Base-by-base conservation (phyloP, 108 stramenopile species). In the Pelagomonas calceolata region DNA sequence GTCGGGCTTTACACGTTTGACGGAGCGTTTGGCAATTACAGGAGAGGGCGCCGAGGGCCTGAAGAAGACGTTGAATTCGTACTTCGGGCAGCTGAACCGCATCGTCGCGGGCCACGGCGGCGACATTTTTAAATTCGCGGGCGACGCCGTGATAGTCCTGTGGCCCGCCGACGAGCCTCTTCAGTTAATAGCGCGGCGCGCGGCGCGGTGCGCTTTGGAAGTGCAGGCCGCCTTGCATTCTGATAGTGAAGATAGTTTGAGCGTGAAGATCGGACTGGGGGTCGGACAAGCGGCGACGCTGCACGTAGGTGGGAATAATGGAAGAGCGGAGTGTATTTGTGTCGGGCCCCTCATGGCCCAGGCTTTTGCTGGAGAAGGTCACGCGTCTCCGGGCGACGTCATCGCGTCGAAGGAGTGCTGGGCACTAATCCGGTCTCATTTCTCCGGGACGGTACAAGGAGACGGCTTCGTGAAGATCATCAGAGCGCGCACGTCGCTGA, bases 121-220 rank as follows among this genome's bases (percentile, higher is more conserved):
- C 17, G 85, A 86, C 46, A 79, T 86, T 10, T 86, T 84, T 77
- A 86, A 86, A 76, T 84, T 85, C 65, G 85, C 82, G 17, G 85
- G 85, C 12, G 85, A 85, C 35, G 85, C 85, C 4, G 65, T 83
- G 78, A 85, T 85, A 36, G 83, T 85, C 0, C 82, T 85, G 35
- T 85, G 84, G 84, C 80, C 80, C 32, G 67, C 78, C 66, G 71
- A 45, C 65, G 76, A 68, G 44, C 44, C 33, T 60, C 73, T 84
- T 66, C 76, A 77, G 29, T n/a, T 31, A 16, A 51, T 78, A 30
- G 69, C 77, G 30, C 44, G 74, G 45, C 70, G 80, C 44, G 82
- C 82, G n/a, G 77, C 66, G 16, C 84, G 84, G 80, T 80, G 84
- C 71, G 84, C 84, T 1, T 51, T 77, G 30, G 71, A 78, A 5